Conservation (phyloP, 768 basidiomycete species). For the Boletus eberwhitei region DNA sequence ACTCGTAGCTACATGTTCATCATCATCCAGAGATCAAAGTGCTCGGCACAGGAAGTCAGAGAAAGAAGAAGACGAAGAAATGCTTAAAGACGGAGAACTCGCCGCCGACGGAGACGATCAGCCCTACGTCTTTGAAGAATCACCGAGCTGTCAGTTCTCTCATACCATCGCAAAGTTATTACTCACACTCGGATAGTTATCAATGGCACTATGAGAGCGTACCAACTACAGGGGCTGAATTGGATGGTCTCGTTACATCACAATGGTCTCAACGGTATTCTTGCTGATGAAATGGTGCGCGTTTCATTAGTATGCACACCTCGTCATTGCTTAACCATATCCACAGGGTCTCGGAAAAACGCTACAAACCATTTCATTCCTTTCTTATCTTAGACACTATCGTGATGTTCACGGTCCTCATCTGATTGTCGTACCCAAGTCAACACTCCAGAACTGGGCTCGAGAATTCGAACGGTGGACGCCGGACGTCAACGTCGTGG, state of each 20-base stretch:
- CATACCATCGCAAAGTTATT: background rate
- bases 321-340: background rate
- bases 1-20: slow-evolving; percentile 1
- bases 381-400: slow-evolving; percentile 90
- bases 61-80: slow-evolving; percentile 97
- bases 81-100: slow-evolving; percentile 82
- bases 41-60: slow-evolving; percentile 92
- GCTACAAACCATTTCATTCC: slow-evolving; percentile 95
- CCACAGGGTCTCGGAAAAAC: slow-evolving; percentile 94
- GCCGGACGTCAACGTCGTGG: slow-evolving; percentile 76
- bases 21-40: slow-evolving; percentile 55
- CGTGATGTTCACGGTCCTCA: slow-evolving; percentile 76
- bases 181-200: slow-evolving; percentile 54
- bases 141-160: slow-evolving; percentile 69
- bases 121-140: slow-evolving; percentile 92
- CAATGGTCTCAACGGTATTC: slow-evolving; percentile 94
- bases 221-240: slow-evolving; percentile 93
- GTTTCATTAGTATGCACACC: background rate
- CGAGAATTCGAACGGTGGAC: slow-evolving; percentile 93
- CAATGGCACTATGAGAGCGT: slow-evolving; percentile 85
- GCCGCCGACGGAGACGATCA: slow-evolving; percentile 82
- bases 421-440: slow-evolving; percentile 97
- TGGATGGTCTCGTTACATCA: slow-evolving; percentile 98
- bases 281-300: slow-evolving; percentile 91
- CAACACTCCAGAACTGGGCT: slow-evolving; percentile 94